Percentiles rank a stretch among this genome's conserved stretches.
phyloP scores from a whole-genome alignment of 768 basidiomycete genomes.

The Panellus pusillus region DNA sequence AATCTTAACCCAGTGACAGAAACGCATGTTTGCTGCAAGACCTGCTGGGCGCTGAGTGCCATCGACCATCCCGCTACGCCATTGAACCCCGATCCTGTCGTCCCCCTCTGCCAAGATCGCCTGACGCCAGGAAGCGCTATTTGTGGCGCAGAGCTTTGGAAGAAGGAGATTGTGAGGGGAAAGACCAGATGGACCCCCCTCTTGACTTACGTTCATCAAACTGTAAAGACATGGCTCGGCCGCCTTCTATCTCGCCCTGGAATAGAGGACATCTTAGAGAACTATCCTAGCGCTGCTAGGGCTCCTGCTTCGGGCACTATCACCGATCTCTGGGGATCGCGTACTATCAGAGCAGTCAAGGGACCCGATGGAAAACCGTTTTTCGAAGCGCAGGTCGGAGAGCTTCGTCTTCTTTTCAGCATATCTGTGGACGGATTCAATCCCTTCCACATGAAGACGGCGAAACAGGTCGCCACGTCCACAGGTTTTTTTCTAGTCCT shows the following conservation, averaged over 20 bases:
- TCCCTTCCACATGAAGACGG: conserved; percentile 27
- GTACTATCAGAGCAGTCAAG: conserved; percentile 19
- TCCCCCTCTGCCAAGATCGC: conserved; percentile 8
- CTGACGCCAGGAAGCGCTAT: conserved; percentile 7
- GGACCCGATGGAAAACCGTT: conserved; percentile 24
- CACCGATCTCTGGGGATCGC: conserved; percentile 25
- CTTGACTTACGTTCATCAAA: conserved; percentile 24
- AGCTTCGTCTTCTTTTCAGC: conserved; percentile 26
- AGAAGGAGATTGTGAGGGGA: not conserved
- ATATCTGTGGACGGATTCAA: conserved; percentile 30
- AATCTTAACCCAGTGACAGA: conserved; percentile 25
- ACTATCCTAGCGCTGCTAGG: not conserved
- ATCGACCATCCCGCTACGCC: too few species aligned
- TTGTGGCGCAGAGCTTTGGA: conserved; percentile 25
- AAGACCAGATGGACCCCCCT: conserved; percentile 6
- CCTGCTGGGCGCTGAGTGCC: conserved; percentile 25
- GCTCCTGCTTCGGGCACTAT: not conserved
- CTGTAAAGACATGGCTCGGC: conserved; percentile 27
- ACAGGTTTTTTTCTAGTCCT: conserved; percentile 27
- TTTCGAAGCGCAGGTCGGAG: conserved; percentile 17
- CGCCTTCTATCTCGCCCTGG: conserved; percentile 27
- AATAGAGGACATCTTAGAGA: conserved; percentile 23
- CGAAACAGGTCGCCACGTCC: conserved; percentile 24
- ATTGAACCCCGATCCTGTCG: not conserved
- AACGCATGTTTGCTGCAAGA: conserved; percentile 25